A percentile compares a stretch with the other conserved stretches of the same genome.
Evolutionary conservation across 306 rosid species (phyloP).

Genomic region (cucumber (Cucumis sativus)): Cucumber_9930_V3 NC_026659.2:2748001-2748500

Average conservation of each 20-base stretch:
- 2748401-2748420: conserved; percentile 60
- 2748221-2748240: conserved; percentile 88
- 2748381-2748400: conserved; percentile 85
- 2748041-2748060: too few species aligned
- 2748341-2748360: conserved; percentile 63
- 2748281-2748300: conserved; percentile 42
- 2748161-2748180: conserved; percentile 83
- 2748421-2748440: conserved; percentile 63
- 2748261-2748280: conserved; percentile 59
- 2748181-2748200: conserved; percentile 88
- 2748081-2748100: not conserved
- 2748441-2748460: conserved; percentile 78
- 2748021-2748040: too few species aligned
- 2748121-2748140: conserved; percentile 84
- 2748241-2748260: conserved; percentile 72
- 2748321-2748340: conserved; percentile 59
- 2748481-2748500: conserved; percentile 90
- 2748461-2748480: conserved; percentile 93
- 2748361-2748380: conserved; percentile 62
- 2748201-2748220: conserved; percentile 75
- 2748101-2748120: conserved; percentile 47
- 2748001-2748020: too few species aligned
- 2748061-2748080: too few species aligned
- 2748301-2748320: conserved; percentile 49
- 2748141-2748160: conserved; percentile 87